phyloP scores from a whole-genome alignment of 306 rosid genomes.

The Cicer yamashitae region DNA sequence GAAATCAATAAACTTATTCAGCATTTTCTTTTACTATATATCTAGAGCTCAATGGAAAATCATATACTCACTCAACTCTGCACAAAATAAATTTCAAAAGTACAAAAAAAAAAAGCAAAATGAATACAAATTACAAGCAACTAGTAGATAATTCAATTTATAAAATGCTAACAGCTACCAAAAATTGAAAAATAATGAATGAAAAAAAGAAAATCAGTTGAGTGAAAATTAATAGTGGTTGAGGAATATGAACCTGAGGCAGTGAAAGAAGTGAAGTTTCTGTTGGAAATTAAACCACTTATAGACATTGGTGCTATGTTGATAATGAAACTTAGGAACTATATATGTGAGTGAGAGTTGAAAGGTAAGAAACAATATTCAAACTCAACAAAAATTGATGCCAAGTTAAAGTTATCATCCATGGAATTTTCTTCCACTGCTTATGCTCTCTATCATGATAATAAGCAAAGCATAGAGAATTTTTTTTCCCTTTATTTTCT shows the following conservation, averaged over 20 bases:
- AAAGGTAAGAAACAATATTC: slow-evolving; percentile 11
- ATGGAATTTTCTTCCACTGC: slow-evolving; percentile 13
- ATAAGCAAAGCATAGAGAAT: slow-evolving; percentile 22
- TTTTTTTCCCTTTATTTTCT: slow-evolving; percentile 13
- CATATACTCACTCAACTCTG: neutral
- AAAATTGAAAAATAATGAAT: neutral
- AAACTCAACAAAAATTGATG: slow-evolving; percentile 30
- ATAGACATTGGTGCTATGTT: slow-evolving; percentile 59
- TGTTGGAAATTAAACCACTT: slow-evolving; percentile 68
- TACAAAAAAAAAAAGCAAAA: neutral
- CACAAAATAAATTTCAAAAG: neutral
- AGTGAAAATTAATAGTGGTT: neutral
- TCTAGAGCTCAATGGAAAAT: neutral
- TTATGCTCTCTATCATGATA: slow-evolving; percentile 3
- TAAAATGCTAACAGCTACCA: slow-evolving; percentile 11
- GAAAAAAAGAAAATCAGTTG: neutral
- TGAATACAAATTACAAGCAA: neutral
- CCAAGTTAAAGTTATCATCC: neutral
- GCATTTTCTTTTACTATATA: neutral
- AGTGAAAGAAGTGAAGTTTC: slow-evolving; percentile 63
- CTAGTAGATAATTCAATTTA: slow-evolving; percentile 17
- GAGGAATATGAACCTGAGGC: slow-evolving; percentile 53
- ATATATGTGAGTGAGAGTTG: neutral
- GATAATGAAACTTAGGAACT: slow-evolving; percentile 1
- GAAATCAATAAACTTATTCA: slow-evolving; percentile 6